phyloP scores from a whole-genome alignment of 2,329 filamentous ascomycete species.

The Penicillium sp. region DNA sequence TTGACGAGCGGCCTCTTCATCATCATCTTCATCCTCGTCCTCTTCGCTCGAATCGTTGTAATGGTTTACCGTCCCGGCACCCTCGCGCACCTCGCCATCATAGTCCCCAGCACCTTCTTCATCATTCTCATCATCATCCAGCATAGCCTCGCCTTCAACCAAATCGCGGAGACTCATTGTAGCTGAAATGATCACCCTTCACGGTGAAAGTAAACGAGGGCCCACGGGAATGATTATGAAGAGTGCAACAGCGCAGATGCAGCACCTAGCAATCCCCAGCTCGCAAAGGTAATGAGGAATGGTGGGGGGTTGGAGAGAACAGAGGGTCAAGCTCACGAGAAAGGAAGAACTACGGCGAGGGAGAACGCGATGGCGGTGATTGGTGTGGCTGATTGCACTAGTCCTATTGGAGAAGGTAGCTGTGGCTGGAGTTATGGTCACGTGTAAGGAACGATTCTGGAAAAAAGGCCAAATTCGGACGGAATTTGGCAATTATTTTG shows the following conservation, averaged over 20 bases:
- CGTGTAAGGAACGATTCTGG: too few species aligned
- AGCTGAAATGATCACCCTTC: conserved; percentile 19
- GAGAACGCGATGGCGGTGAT: conserved; percentile 20
- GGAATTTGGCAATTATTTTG: too few species aligned
- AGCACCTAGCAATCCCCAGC: conserved; percentile 10
- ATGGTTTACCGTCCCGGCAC: conserved; percentile 36
- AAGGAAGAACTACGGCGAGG: conserved; percentile 18
- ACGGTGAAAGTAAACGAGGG: conserved; percentile 8
- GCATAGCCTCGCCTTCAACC: conserved; percentile 76
- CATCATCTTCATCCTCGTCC: conserved; percentile 86
- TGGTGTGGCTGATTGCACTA: conserved; percentile 10
- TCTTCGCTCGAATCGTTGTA: conserved; percentile 86
- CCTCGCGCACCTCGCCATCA: conserved; percentile 50
- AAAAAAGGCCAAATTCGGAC: too few species aligned
- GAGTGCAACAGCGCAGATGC: conserved; percentile 5
- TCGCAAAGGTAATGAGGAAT: conserved; percentile 5
- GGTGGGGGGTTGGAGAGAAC: conserved; percentile 1
- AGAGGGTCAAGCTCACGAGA: conserved; percentile 7
- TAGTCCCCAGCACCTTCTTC: conserved; percentile 74
- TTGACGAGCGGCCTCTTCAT: conserved; percentile 74
- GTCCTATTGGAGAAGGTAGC: background rate
- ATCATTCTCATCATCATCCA: conserved; percentile 80
- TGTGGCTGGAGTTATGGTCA: conserved; percentile 1
- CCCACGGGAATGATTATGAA: conserved; percentile 4
- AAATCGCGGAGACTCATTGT: conserved; percentile 61